phyloP scores from a whole-genome alignment of 2,329 filamentous ascomycete species.

The Phaeosphaeriaceae sp. region DNA sequence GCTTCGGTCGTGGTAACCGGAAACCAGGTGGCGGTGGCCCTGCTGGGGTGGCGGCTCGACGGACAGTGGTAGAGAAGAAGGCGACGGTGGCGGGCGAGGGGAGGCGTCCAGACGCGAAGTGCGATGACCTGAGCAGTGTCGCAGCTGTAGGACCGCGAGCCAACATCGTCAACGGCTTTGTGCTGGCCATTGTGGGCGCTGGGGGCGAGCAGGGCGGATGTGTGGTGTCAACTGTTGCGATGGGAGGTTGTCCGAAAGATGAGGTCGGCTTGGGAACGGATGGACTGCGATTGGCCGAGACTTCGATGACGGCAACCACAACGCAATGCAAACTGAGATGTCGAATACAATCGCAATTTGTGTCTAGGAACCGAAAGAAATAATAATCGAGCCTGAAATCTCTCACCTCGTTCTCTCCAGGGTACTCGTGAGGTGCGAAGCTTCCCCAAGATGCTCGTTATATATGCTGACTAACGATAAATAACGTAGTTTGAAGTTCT shows the following conservation, averaged over 20 bases:
- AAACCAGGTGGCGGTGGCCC: conserved; percentile 83
- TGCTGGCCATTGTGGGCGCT: conserved; percentile 55
- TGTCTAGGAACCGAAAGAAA: background rate
- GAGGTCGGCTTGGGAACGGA: conserved; percentile 28
- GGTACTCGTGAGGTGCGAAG: conserved; percentile 8
- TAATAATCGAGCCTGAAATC: background rate
- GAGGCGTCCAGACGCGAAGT: conserved; percentile 41
- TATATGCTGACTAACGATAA: conserved; percentile 3
- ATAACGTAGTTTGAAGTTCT: conserved; percentile 13
- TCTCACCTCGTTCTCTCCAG: conserved; percentile 2
- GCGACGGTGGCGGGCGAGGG: conserved; percentile 57
- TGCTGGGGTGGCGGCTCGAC: conserved; percentile 68
- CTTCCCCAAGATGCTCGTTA: conserved; percentile 9
- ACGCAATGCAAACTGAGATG: conserved; percentile 17
- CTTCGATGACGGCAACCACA: conserved; percentile 27
- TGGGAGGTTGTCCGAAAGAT: conserved; percentile 30
- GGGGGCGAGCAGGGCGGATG: conserved; percentile 33
- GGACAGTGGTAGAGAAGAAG: conserved; percentile 71
- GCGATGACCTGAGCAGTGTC: conserved; percentile 46
- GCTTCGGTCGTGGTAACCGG: conserved; percentile 73
- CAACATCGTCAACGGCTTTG: conserved; percentile 57
- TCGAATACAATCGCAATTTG: conserved; percentile 1
- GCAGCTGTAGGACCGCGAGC: conserved; percentile 53
- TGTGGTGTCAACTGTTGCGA: conserved; percentile 29
- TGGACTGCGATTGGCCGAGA: conserved; percentile 40